A percentile compares a stretch with the other conserved stretches of the same genome.
Evolutionary conservation across 441 rosid species (phyloP).

Genomic region (Erodium trifolium): DNA sequence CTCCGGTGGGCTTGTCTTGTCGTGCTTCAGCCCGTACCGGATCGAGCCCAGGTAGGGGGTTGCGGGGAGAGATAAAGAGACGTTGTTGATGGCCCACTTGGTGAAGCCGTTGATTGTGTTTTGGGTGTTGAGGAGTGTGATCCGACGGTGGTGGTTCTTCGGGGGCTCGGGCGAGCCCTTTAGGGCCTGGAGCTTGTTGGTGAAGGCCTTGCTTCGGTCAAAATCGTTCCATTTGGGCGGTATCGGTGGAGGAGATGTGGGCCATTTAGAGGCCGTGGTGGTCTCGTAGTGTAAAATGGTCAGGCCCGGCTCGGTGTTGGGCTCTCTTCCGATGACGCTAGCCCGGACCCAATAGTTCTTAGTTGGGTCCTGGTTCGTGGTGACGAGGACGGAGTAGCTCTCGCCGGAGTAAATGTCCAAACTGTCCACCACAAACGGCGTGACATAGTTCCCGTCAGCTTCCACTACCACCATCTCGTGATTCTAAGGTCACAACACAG

Average conservation of each 20-base stretch:
- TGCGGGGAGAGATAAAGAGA: slow-evolving; percentile 41
- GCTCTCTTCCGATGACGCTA: slow-evolving; percentile 55
- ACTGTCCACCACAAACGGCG: slow-evolving; percentile 44
- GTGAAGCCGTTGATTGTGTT: slow-evolving; percentile 37
- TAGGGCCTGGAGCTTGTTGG: slow-evolving; percentile 25
- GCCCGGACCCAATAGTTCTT: slow-evolving; percentile 53
- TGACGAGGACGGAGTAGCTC: slow-evolving; percentile 56
- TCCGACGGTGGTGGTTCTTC: slow-evolving; percentile 22
- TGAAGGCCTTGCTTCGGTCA: slow-evolving; percentile 37
- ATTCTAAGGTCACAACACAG: slow-evolving; percentile 23
- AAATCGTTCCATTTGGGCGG: slow-evolving; percentile 63
- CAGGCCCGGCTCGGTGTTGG: slow-evolving; percentile 46
- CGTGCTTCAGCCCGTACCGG: slow-evolving; percentile 32
- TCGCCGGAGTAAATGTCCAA: slow-evolving; percentile 75
- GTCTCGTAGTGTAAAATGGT: slow-evolving; percentile 45
- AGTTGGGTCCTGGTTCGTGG: slow-evolving; percentile 40
- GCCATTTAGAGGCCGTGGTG: slow-evolving; percentile 28
- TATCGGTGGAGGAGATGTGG: slow-evolving; percentile 39
- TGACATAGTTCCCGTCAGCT: slow-evolving; percentile 70
- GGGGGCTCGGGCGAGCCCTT: slow-evolving; percentile 44
- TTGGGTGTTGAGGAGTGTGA: slow-evolving; percentile 63
- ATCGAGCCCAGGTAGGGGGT: slow-evolving; percentile 79
- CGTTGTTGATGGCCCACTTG: slow-evolving; percentile 71
- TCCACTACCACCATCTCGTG: slow-evolving; percentile 70
- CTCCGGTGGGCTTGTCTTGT: slow-evolving; percentile 35